Evolutionary conservation across 169 alveolate genomes (phyloP), one percentile per base, ranked within the genome.

Genomic region (Plasmodium yoelii): DNA sequence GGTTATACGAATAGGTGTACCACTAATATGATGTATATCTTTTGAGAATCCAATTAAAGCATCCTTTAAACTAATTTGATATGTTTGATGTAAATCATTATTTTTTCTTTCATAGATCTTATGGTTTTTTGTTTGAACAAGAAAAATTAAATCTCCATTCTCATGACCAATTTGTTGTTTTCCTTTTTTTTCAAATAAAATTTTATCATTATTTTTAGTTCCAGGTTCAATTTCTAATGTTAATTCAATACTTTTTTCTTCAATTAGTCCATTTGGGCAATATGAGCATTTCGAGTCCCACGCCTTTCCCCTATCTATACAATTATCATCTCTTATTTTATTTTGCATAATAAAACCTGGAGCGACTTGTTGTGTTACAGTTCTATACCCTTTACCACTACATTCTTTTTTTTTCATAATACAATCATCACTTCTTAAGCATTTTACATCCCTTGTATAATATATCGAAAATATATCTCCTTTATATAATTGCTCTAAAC

Each of bases 291-390:
- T 93, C 22, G 68, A 67, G 18, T 93, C 91, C 97, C 97, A 95
- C n/a, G 96, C 97, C 55, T 94, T 93, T 39, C 88, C 90, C 51
- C 96, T 87, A 64, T 95, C 97, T 22, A 95, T 86, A 64, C 97
- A 95, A 26, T 93, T 70, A 9, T 94, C 95, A 72, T 95, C 97
- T 71, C 94, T 93, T 28, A 94, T 91, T 88, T 95, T 96, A 53
- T 94, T 96, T 69, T 95, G 97, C 59, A 95, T 88, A 80, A 94
- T 91, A 93, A 95, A 93, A 56, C 97, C 97, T 26, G 96, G 96
- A 7, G 96, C 96, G 73, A 92, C 94, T 47, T 95, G 97, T 63
- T 91, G 94, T 18, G 97, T 95, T 57, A 94, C 91, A 2, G 95
- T 87, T 60, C 88, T 92, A 53, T 94, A 67, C 59, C 94, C 97